Conservation (phyloP, 257 asterid genomes). For the Scutellaria galericulata region DNA sequence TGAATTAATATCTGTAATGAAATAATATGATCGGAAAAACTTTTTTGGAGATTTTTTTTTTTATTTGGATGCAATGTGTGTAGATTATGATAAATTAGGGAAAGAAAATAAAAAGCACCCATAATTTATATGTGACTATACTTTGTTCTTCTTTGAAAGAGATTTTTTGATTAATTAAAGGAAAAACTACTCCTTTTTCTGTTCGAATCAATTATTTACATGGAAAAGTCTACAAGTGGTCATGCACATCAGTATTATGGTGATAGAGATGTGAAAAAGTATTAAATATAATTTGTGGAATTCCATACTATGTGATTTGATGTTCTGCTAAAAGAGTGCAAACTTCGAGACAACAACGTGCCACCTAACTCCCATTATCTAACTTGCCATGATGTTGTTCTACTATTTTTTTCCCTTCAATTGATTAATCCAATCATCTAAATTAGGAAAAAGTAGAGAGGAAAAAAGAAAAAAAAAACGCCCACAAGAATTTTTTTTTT, state of each 20-base stretch:
- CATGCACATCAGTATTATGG: constrained; percentile 33
- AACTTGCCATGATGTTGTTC: not conserved
- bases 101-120: not conserved
- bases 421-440: not conserved
- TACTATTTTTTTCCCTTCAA: not conserved
- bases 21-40: no score
- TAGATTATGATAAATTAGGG: not conserved
- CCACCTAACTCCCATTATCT: constrained; percentile 31
- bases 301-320: constrained; percentile 17
- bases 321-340: constrained; percentile 3
- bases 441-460: not conserved
- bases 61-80: no score
- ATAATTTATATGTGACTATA: not conserved
- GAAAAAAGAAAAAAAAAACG: not conserved
- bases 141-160: not conserved
- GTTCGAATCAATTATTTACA: not conserved
- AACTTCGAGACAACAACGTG: constrained; percentile 32
- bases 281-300: constrained; percentile 11
- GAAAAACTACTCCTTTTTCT: not conserved
- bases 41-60: no score
- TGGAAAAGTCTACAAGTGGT: not conserved
- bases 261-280: constrained; percentile 17
- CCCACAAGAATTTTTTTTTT: not conserved
- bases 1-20: no score
- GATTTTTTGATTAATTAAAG: not conserved